Evolutionary conservation across 495 filamentous ascomycete species (phyloP).

Genomic region (Neurospora tetrasperma): DNA sequence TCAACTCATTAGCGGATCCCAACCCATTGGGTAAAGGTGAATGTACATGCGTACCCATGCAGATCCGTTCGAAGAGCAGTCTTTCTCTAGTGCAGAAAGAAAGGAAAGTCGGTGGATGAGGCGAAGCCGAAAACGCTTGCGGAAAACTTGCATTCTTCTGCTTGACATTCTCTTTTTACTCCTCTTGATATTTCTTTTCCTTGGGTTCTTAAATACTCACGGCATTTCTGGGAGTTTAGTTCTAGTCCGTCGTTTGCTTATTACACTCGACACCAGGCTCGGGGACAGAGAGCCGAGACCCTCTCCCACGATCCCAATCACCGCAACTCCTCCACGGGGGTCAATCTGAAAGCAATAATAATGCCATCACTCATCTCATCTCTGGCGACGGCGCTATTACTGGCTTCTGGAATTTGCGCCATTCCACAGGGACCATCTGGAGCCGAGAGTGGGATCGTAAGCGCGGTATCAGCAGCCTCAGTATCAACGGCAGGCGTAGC

Average conservation of each 20-base stretch:
- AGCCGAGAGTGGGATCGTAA: not conserved
- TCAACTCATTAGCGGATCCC: not conserved
- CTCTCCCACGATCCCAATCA: not conserved
- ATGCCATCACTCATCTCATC: slow-evolving; percentile 16
- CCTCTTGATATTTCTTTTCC: not conserved
- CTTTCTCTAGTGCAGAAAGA: not conserved
- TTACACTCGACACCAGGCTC: not conserved
- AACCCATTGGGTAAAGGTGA: not conserved
- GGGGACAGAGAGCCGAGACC: not conserved
- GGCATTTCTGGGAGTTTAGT: not conserved
- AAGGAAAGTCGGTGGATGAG: not conserved
- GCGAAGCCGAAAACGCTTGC: not conserved
- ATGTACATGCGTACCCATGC: not conserved
- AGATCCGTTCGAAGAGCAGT: not conserved
- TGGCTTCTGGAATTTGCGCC: slow-evolving; percentile 15
- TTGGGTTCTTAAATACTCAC: not conserved
- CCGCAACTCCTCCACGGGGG: not conserved
- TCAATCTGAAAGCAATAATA: slow-evolving; percentile 14
- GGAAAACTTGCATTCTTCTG: not conserved
- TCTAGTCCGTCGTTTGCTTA: not conserved
- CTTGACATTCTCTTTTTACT: not conserved
- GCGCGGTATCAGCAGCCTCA: not conserved
- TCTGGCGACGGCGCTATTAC: slow-evolving; percentile 12
- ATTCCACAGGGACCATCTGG: slow-evolving; percentile 13
- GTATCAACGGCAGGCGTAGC: not conserved